Base-by-base conservation (phyloP, 1,139 yeast genomes). In the Sugiyamaella paludigena region DNA sequence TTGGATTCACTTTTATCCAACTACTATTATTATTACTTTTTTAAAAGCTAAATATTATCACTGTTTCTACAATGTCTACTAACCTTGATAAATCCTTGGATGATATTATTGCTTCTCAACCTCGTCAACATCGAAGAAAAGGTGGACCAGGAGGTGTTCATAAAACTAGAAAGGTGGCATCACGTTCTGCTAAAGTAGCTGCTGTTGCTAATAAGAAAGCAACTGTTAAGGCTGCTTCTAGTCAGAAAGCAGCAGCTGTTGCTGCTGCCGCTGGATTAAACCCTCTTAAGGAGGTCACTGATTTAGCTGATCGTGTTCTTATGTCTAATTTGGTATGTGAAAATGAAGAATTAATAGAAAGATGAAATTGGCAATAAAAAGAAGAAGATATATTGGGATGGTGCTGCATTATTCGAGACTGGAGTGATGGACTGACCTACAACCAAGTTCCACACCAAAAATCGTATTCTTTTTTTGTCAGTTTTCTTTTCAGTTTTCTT, bases 81-180 rank as follows among this genome's bases (percentile, higher is more conserved):
- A 77, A 85, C 64, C 80, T 92, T 73, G 97, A 92, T 75, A 85
- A 87, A 75, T 88, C 98, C 49, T 82, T 92, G 67, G 98, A 92
- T 75, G 98, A 91, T 64, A 92, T 92, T 68, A 87, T 92, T 68
- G 79, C 95, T 55, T 73, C 87, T 57, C 75, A 72, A 69, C 79
- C 77, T 64, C 71, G 71, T 61, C 71, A 70, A 13, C 49, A 56
- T 26, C 45, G 50, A 33, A 38, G 50, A 13, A 71, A 70, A 15
- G 47, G 57, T 28, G 43, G 49, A 26, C 47, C 51, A 12, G 43
- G 50, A 9, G 58, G 56, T n/a, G 53, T 56, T 19, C 36, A 33
- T 36, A 57, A 57, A 53, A 26, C 38, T 16, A 35, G 37, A 15
- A 48, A 48, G 42, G 35, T 43, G 9, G 31, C 31, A 4, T 15